Percentiles rank a stretch among this genome's conserved stretches.
Conservation (phyloP, 1,139 yeast species). For the Neolecta irregularis region DNA sequence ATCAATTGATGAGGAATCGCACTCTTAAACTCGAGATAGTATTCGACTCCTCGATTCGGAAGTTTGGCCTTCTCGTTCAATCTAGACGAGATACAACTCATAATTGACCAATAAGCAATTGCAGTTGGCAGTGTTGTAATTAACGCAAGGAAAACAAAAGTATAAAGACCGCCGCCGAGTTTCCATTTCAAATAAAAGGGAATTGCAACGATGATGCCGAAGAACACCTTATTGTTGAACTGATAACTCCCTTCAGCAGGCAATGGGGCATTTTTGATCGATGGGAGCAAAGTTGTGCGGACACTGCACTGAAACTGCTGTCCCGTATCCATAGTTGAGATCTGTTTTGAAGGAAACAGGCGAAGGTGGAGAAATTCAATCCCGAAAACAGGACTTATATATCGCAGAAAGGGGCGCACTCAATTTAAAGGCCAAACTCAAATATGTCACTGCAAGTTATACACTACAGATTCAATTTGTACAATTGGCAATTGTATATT, state of each 20-base stretch:
- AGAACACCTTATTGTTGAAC: conserved; percentile 49
- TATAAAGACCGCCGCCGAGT: conserved; percentile 59
- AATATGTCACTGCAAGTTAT: no score
- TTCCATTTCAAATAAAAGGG: conserved; percentile 53
- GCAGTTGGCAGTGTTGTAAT: conserved; percentile 38
- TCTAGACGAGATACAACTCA: conserved; percentile 68
- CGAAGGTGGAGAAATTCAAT: no score
- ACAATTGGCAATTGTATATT: no score
- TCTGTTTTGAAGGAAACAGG: no score
- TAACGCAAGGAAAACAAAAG: conserved; percentile 38
- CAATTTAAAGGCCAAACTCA: no score
- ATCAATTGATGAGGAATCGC: not conserved
- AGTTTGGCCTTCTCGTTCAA: conserved; percentile 60
- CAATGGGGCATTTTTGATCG: conserved; percentile 72
- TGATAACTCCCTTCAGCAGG: conserved; percentile 81
- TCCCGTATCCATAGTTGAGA: no score
- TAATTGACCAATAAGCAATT: conserved; percentile 76
- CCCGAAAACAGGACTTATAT: no score
- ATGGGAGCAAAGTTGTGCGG: conserved; percentile 46
- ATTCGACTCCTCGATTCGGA: conserved; percentile 65
- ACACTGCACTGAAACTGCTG: conserved; percentile 49
- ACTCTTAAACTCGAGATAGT: conserved; percentile 68
- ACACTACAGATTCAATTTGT: no score
- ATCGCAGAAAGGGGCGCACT: no score
- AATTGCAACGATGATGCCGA: conserved; percentile 38